A percentile compares a stretch with the other conserved stretches of the same genome.
Conservation (phyloP, 345 rosid species). For the Corchorus capsularis region DNA sequence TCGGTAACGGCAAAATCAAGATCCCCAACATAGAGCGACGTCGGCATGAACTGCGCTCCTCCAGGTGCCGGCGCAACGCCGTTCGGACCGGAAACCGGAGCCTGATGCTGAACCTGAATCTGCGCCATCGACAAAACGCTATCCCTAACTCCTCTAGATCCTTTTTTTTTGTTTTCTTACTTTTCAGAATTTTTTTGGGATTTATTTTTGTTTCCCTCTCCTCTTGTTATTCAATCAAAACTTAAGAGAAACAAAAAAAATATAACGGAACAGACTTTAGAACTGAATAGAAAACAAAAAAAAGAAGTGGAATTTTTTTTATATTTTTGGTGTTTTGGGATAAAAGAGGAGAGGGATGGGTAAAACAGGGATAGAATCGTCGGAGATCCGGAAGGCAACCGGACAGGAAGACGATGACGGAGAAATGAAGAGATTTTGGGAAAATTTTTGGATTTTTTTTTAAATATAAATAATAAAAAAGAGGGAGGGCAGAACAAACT, state of each 20-base stretch:
- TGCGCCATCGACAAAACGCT: conserved; percentile 60
- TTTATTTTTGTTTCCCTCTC: conserved; percentile 26
- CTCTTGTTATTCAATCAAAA: conserved; percentile 13
- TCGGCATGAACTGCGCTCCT: conserved; percentile 45
- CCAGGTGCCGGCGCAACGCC: conserved; percentile 42
- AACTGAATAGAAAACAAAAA: neutral
- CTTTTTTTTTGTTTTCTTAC: neutral
- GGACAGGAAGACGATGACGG: conserved; percentile 36
- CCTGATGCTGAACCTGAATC: conserved; percentile 69
- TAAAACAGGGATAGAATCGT: conserved; percentile 35
- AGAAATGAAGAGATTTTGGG: conserved; percentile 5
- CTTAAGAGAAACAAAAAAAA: conserved; percentile 21
- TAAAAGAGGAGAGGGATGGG: conserved; percentile 25
- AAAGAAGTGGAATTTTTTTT: neutral
- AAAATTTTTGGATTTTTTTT: conserved; percentile 26
- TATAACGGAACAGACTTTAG: neutral
- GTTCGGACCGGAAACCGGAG: conserved; percentile 34
- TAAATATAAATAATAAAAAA: neutral
- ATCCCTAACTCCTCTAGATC: conserved; percentile 24
- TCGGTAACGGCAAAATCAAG: conserved; percentile 70
- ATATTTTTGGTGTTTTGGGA: conserved; percentile 3
- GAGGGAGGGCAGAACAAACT: conserved; percentile 55
- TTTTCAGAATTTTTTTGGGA: conserved; percentile 7
- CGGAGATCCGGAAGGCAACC: conserved; percentile 34
- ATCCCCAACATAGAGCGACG: conserved; percentile 88